Base-by-base conservation (phyloP, 1,284 basidiomycete genomes). In the Mrakiaceae sp. region DNA sequence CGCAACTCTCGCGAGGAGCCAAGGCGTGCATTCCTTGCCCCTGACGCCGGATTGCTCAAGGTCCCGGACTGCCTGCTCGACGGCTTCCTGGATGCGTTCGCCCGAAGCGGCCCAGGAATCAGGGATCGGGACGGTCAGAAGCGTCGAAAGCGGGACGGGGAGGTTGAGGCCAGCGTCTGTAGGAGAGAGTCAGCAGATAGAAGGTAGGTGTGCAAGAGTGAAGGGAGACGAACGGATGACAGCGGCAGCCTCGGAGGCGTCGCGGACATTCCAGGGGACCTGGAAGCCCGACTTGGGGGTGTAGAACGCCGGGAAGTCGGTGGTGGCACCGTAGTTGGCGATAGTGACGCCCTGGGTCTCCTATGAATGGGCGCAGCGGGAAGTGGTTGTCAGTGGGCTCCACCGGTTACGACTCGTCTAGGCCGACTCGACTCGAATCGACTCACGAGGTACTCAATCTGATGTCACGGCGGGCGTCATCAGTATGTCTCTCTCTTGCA, bases 301-400 rank as follows among this genome's bases (percentile, higher is more conserved):
- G 75, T 95, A 99, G 78, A 99, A 99, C 0, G 93, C 93, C 2
- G 96, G 95, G 71, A 98, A 98, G 69, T 92, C 87, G 49, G 48
- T 58, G 2, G 58, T 83, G 48, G 82, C 75, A 6, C 84, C 84
- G 72, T 90, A 95, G 0, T 90, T 84, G 3, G 93, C 76, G 0
- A 97, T 93, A 2, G 91, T 90, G 4, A 98, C 92, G 5, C 96
- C 96, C 59, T 94, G 83, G 0, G 96, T 97, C 83, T 99, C 96
- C 90, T 93, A 69, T 9, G 60, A 5, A 5, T 8, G 7, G 58
- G 42, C 42, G 39, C 16, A 43, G 12, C 39, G 53, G 43, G 51
- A 47, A 43, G 39, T 10, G 2, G 43, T 2, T 27, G 27, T 27
- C 27, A 27, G 27, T 27, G 27, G 27, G 27, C 27, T 27, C 27